phyloP scores from a whole-genome alignment of 2,329 filamentous ascomycete genomes.

The Beauveria varroae region DNA sequence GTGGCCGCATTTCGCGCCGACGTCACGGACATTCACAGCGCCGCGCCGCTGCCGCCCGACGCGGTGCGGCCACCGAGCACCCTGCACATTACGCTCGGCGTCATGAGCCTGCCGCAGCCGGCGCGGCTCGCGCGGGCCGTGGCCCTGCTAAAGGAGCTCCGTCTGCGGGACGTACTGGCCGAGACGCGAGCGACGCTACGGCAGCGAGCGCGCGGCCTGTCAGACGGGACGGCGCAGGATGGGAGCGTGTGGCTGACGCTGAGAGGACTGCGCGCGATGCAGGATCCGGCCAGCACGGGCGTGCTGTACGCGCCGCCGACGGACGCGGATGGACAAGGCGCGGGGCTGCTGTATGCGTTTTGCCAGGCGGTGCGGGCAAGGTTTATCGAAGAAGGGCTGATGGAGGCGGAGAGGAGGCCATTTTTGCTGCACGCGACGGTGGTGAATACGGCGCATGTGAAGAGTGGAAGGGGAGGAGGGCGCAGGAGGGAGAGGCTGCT shows the following conservation, averaged over 20 bases:
- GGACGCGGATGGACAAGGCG: slow-evolving; percentile 32
- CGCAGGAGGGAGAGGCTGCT: slow-evolving; percentile 31
- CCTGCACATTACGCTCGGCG: slow-evolving; percentile 78
- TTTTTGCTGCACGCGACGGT: slow-evolving; percentile 79
- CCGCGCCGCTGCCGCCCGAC: slow-evolving; percentile 47
- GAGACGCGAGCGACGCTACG: slow-evolving; percentile 16
- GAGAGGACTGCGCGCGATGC: slow-evolving; percentile 54
- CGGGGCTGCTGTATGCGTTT: slow-evolving; percentile 45
- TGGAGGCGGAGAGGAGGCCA: slow-evolving; percentile 50
- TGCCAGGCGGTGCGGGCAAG: slow-evolving; percentile 44
- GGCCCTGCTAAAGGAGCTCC: slow-evolving; percentile 30
- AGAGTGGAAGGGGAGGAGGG: slow-evolving; percentile 28
- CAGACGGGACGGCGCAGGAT: background rate
- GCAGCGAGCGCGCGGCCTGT: slow-evolving; percentile 1
- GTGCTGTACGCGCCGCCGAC: slow-evolving; percentile 58
- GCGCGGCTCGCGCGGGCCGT: slow-evolving; percentile 36
- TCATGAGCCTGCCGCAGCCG: slow-evolving; percentile 62
- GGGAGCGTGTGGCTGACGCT: slow-evolving; percentile 37
- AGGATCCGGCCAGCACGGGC: slow-evolving; percentile 45
- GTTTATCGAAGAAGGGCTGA: slow-evolving; percentile 50
- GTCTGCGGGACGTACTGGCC: slow-evolving; percentile 32
- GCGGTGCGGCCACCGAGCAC: slow-evolving; percentile 73
- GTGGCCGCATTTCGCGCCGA: slow-evolving; percentile 55
- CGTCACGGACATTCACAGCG: slow-evolving; percentile 37
- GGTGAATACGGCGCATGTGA: slow-evolving; percentile 76